These are phyloP conservation scores for Saccharomycopsis schoenii DNA, from an alignment of 805 yeast species.

Conservation along the genomic window DNA sequence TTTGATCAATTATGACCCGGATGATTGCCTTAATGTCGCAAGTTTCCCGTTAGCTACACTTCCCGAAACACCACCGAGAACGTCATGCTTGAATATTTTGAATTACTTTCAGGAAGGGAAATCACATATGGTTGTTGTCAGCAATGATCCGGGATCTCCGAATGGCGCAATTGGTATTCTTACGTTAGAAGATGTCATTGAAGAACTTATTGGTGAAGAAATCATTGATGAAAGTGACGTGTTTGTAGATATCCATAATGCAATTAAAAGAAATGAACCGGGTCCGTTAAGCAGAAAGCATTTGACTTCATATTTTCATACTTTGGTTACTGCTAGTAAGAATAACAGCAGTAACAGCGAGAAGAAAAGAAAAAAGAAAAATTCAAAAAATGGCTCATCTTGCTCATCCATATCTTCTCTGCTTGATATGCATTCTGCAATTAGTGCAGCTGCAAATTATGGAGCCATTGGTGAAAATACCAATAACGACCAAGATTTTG, in stretches of 20 bases:
- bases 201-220: constrained; percentile 95
- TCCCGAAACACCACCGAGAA: constrained; percentile 87
- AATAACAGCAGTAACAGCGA: constrained; percentile 12
- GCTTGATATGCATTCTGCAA: not conserved
- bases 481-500: not conserved
- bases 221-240: constrained; percentile 95
- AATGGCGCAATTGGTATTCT: constrained; percentile 85
- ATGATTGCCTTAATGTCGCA: constrained; percentile 86
- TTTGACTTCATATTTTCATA: constrained; percentile 58
- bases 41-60: constrained; percentile 91
- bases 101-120: constrained; percentile 97
- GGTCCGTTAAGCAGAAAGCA: constrained; percentile 67
- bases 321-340: constrained; percentile 42
- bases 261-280: constrained; percentile 67
- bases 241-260: constrained; percentile 79
- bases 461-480: not conserved
- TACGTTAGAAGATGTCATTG: constrained; percentile 95
- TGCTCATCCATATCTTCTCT: not conserved
- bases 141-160: constrained; percentile 73
- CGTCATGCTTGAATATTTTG: constrained; percentile 86
- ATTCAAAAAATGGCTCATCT: not conserved
- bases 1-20: constrained; percentile 91
- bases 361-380: not conserved
- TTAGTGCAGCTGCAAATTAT: not conserved
- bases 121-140: constrained; percentile 92